Evolutionary conservation across 164 flowering plant genomes (phyloP).

Genomic region (Chloranthus sessilifolius): DNA sequence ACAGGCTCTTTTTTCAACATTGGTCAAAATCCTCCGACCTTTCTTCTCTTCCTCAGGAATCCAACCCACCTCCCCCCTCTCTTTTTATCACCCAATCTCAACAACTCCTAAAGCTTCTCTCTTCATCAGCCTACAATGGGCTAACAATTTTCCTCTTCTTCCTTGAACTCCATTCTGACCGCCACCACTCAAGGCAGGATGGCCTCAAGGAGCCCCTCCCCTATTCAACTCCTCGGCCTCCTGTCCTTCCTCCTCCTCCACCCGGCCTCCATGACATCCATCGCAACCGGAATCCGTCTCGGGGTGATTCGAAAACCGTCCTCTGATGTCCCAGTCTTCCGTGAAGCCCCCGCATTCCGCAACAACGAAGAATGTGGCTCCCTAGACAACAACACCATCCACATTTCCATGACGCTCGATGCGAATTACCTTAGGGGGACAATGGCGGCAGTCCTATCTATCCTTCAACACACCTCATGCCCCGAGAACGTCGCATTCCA

Average conservation of each 20-base stretch:
- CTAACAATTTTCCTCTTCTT: constrained; percentile 10
- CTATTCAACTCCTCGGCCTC: constrained; percentile 37
- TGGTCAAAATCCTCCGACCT: constrained; percentile 11
- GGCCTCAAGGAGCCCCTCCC: constrained; percentile 38
- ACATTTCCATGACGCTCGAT: constrained; percentile 68
- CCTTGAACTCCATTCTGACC: neutral
- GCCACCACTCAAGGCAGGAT: constrained; percentile 33
- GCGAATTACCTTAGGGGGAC: constrained; percentile 66
- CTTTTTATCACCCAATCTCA: constrained; percentile 2
- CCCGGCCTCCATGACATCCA: constrained; percentile 16
- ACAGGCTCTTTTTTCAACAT: no score
- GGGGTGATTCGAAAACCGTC: constrained; percentile 16
- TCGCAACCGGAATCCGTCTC: constrained; percentile 21
- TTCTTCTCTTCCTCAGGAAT: constrained; percentile 26
- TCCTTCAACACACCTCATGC: constrained; percentile 64
- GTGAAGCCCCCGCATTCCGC: constrained; percentile 65
- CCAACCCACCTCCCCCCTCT: constrained; percentile 5
- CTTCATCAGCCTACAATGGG: constrained; percentile 18
- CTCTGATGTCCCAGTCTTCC: constrained; percentile 36
- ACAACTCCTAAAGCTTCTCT: constrained; percentile 13
- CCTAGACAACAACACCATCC: constrained; percentile 20
- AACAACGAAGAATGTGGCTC: constrained; percentile 41
- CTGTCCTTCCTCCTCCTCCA: constrained; percentile 35
- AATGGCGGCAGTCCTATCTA: constrained; percentile 62
- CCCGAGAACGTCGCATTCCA: constrained; percentile 64